Evolutionary conservation across 495 filamentous ascomycete species (phyloP).

Genomic region (Lepraria neglecta): DNA sequence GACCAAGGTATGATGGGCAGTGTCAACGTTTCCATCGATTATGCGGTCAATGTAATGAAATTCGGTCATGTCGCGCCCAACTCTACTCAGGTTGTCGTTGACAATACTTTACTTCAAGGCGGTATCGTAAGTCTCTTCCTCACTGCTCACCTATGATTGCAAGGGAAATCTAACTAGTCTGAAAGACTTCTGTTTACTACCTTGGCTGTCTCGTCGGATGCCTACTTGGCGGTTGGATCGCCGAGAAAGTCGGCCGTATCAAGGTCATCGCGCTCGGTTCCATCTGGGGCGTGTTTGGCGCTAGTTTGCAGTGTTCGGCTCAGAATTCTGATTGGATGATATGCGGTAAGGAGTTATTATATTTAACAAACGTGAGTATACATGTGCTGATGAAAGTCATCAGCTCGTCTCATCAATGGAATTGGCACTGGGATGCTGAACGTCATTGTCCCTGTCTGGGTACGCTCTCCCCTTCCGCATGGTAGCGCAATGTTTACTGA

Average conservation of each 20-base stretch:
- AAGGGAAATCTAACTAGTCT: not conserved
- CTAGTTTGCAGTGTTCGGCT: conserved; percentile 53
- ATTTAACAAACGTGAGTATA: not conserved
- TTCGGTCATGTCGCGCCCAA: conserved; percentile 52
- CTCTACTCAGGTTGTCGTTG: conserved; percentile 44
- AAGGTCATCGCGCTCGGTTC: conserved; percentile 52
- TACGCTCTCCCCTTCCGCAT: conserved; percentile 8
- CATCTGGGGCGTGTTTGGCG: conserved; percentile 52
- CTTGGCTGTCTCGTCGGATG: conserved; percentile 52
- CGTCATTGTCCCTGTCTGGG: conserved; percentile 61
- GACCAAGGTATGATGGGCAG: conserved; percentile 50
- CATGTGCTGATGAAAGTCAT: not conserved
- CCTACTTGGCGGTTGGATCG: conserved; percentile 53
- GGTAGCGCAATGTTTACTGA: not conserved
- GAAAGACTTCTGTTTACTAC: conserved; percentile 39
- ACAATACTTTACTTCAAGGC: conserved; percentile 56
- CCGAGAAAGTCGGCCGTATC: conserved; percentile 54
- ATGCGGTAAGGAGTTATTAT: conserved; percentile 38
- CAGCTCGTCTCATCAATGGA: conserved; percentile 55
- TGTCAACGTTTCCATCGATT: conserved; percentile 40
- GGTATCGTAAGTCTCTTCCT: conserved; percentile 48
- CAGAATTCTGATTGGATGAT: conserved; percentile 65
- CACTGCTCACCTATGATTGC: not conserved
- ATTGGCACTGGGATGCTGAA: conserved; percentile 66
- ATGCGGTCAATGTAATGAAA: conserved; percentile 51